These are phyloP conservation scores for Apophysomyces sp. DNA, from an alignment of 371 early-diverging fungal species.

Conservation along the genomic window DNA sequence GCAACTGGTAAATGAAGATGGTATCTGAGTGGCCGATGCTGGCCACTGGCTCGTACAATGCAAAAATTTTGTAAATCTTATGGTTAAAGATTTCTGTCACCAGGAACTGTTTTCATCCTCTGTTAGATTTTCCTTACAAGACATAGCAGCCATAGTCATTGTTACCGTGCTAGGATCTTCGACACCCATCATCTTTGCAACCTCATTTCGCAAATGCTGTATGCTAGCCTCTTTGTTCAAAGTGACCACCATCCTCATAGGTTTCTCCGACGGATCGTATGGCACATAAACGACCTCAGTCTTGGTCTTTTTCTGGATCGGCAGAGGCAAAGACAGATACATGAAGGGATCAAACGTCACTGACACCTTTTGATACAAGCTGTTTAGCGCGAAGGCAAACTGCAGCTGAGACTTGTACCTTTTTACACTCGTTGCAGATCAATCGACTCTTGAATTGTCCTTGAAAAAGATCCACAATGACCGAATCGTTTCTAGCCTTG, in stretches of 20 bases:
- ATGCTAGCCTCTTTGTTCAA: constrained; percentile 63
- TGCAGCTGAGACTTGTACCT: constrained; percentile 29
- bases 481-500: constrained; percentile 64
- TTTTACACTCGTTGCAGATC: constrained; percentile 66
- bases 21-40: constrained; percentile 59
- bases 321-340: constrained; percentile 67
- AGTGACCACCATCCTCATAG: constrained; percentile 27
- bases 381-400: background rate
- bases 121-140: background rate
- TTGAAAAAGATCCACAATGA: constrained; percentile 82
- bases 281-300: constrained; percentile 57
- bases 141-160: background rate
- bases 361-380: constrained; percentile 28
- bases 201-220: constrained; percentile 57
- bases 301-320: constrained; percentile 49
- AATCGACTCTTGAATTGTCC: constrained; percentile 79
- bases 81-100: constrained; percentile 62
- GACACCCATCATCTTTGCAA: constrained; percentile 60
- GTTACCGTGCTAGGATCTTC: constrained; percentile 35
- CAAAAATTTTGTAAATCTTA: constrained; percentile 67
- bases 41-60: constrained; percentile 60
- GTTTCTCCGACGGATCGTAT: constrained; percentile 42
- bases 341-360: constrained; percentile 76
- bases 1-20: constrained; percentile 71
- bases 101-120: constrained; percentile 34